A percentile compares a stretch with the other conserved stretches of the same genome.
Evolutionary conservation across 2,329 filamentous ascomycete genomes (phyloP).

Genomic region (Thelonectria rubi): DNA sequence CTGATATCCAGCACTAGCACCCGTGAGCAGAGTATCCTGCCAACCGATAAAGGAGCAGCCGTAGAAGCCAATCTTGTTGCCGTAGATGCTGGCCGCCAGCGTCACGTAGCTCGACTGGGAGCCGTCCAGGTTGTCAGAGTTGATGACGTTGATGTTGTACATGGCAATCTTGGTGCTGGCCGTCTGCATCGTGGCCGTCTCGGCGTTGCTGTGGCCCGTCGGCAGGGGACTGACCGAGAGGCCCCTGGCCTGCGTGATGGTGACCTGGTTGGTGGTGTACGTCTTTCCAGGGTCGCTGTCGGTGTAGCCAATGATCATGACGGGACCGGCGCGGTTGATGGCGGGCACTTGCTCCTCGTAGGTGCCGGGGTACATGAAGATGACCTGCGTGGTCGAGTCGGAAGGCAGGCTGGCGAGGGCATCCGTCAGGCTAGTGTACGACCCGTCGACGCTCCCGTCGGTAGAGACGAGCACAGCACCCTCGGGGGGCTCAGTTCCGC

Average conservation of each 20-base stretch:
- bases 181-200: constrained; percentile 32
- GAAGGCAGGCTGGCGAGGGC: constrained; percentile 42
- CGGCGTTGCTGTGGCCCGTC: constrained; percentile 33
- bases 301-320: constrained; percentile 34
- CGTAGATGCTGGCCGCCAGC: constrained; percentile 48
- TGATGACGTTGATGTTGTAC: constrained; percentile 67
- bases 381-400: constrained; percentile 43
- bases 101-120: constrained; percentile 52
- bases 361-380: constrained; percentile 56
- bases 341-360: constrained; percentile 61
- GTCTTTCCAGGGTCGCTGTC: constrained; percentile 38
- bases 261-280: constrained; percentile 28
- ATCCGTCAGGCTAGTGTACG: constrained; percentile 43
- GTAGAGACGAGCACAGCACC: constrained; percentile 54
- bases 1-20: constrained; percentile 55
- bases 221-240: constrained; percentile 28
- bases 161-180: constrained; percentile 53
- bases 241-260: constrained; percentile 30
- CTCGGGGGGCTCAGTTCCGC: constrained; percentile 51
- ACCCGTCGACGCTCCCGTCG: constrained; percentile 35
- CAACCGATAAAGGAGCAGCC: constrained; percentile 56
- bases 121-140: constrained; percentile 50
- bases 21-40: constrained; percentile 56
- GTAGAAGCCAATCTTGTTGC: constrained; percentile 46
- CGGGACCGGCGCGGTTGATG: constrained; percentile 27